Conservation (phyloP, 257 asterid genomes). For the Mentha longifolia region DNA sequence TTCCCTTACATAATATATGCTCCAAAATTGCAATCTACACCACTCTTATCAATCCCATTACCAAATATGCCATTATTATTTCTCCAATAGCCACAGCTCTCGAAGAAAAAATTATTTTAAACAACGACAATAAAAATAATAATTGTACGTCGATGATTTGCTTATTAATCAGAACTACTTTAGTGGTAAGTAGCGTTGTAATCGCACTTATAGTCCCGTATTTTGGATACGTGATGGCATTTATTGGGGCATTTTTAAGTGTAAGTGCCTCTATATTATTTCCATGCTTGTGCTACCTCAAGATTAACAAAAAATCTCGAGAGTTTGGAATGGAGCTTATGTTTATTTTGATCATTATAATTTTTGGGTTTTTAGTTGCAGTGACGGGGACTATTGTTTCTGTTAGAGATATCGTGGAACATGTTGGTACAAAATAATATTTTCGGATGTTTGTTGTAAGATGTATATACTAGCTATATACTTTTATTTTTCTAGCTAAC, state of each 20-base stretch:
- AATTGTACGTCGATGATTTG: not conserved
- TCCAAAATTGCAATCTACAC: slow-evolving; percentile 58
- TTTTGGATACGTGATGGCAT: slow-evolving; percentile 56
- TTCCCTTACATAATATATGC: slow-evolving; percentile 38
- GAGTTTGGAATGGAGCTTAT: slow-evolving; percentile 37
- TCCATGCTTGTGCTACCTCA: slow-evolving; percentile 58
- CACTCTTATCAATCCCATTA: slow-evolving; percentile 48
- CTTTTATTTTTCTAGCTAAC: no score
- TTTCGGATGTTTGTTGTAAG: not conserved
- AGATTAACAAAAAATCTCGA: slow-evolving; percentile 38
- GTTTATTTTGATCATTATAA: slow-evolving; percentile 32
- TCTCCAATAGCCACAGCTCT: slow-evolving; percentile 34
- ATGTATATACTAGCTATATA: not conserved
- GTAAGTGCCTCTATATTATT: slow-evolving; percentile 44
- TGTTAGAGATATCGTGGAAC: slow-evolving; percentile 41
- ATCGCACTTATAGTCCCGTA: slow-evolving; percentile 33
- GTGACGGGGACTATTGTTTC: slow-evolving; percentile 48
- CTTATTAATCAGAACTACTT: slow-evolving; percentile 13
- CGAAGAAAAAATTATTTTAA: slow-evolving; percentile 25
- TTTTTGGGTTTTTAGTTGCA: slow-evolving; percentile 41
- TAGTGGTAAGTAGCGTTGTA: slow-evolving; percentile 26
- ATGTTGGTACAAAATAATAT: slow-evolving; percentile 4
- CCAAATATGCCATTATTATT: slow-evolving; percentile 47
- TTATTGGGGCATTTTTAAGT: slow-evolving; percentile 50
- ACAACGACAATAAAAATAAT: not conserved